phyloP scores from a whole-genome alignment of 1,284 basidiomycete species.

The Tylopilus sp. region DNA sequence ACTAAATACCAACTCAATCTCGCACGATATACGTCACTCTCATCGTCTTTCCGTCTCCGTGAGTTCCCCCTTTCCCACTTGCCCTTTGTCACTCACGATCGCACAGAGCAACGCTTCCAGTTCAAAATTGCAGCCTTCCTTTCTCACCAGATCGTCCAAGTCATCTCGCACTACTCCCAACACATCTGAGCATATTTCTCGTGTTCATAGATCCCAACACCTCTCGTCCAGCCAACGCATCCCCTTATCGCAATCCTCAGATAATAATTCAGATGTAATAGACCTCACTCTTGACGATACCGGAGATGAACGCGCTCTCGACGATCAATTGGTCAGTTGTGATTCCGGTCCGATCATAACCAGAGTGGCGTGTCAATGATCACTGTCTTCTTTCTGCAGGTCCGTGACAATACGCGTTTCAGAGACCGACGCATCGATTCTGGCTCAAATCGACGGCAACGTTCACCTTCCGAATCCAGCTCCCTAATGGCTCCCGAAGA shows the following conservation, averaged over 20 bases:
- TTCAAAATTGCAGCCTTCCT: conserved; percentile 1
- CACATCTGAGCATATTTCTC: conserved; percentile 14
- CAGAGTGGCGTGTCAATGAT: conserved; percentile 9
- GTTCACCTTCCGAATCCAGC: conserved; percentile 3
- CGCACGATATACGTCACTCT: conserved; percentile 5
- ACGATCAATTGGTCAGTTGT: conserved; percentile 34
- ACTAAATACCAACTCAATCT: conserved; percentile 25
- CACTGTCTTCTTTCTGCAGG: conserved; percentile 16
- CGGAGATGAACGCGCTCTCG: conserved; percentile 24
- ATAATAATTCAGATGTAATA: conserved; percentile 25
- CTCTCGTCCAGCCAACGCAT: conserved; percentile 8
- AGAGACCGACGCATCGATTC: conserved; percentile 2
- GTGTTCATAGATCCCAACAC: conserved; percentile 9
- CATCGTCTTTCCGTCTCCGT: conserved; percentile 19
- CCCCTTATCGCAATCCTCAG: neutral
- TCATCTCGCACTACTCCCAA: conserved; percentile 13
- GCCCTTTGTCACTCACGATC: conserved; percentile 12
- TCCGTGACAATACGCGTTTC: neutral
- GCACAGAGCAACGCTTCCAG: conserved; percentile 16
- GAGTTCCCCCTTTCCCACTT: conserved; percentile 9
- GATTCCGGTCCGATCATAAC: conserved; percentile 6
- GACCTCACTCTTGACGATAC: conserved; percentile 39
- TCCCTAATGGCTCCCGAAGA: conserved; percentile 21
- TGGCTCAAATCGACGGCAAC: conserved; percentile 13
- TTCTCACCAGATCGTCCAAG: conserved; percentile 5